Evolutionary conservation across 1,284 basidiomycete species (phyloP), one percentile per base, ranked within the genome.

Genomic region (Irpex sp.): DNA sequence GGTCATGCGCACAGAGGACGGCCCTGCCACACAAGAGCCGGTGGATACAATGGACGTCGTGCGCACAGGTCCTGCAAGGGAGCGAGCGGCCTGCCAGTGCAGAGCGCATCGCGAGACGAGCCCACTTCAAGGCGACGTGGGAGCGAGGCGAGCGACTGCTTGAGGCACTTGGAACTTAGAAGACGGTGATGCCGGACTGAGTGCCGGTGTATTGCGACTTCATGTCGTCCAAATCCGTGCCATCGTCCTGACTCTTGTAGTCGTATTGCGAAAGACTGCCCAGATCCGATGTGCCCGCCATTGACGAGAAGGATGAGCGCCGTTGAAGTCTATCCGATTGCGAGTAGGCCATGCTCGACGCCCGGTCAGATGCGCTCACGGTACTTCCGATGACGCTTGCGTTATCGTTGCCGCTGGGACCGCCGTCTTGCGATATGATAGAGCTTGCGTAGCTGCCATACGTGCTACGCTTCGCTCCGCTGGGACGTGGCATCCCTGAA

Each of bases 371-470:
- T 55, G 78, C 77, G 60, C 77, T 76, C 33, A 78, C 70, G 26
- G 72, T 71, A 64, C 82, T 80, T 43, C 85, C 85, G 63, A 86
- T 76, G 63, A 90, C 84, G 69, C 85, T 88, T 63, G 81, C 80
- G 60, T 78, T 79, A 67, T 89, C 89, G 13, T 83, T 79, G 58
- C 81, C 79, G 62, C 81, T 83, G 4, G 84, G 83, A 0, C 89
- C 90, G 43, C 82, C 85, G 75, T 96, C 93, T 74, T 95, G 95
- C 43, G 94, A 96, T 66, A 95, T 89, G 73, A 95, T 93, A 13
- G 93, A 95, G 47, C 89, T 92, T 1, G 94, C 94, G 72, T 97
- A 97, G 68, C 90, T 91, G 63, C 87, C 86, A 68, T 94, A 94
- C 2, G 82, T 83, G 71, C 87, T 88, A 59, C 92, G 88, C 72